Conservation (phyloP, 352 stramenopile species). For the Pythium sp. region DNA sequence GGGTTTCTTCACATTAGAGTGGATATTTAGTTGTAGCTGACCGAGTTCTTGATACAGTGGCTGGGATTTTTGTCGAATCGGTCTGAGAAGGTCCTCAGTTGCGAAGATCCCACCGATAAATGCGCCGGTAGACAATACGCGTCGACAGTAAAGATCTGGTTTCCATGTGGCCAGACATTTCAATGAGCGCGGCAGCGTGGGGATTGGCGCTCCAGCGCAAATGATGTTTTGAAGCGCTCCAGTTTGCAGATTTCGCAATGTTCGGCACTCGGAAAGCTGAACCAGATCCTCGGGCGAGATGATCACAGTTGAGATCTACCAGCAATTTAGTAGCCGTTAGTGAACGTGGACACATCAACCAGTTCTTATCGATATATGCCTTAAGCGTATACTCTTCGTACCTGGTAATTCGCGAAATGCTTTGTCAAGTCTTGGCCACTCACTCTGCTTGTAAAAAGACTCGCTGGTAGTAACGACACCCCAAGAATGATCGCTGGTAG, state of each 20-base stretch:
- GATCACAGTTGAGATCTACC: constrained; percentile 12
- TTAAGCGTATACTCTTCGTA: neutral
- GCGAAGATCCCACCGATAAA: constrained; percentile 7
- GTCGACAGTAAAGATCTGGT: constrained; percentile 1
- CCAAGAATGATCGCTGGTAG: constrained; percentile 13
- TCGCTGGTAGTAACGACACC: constrained; percentile 14
- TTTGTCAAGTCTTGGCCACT: neutral
- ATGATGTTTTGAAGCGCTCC: constrained; percentile 6
- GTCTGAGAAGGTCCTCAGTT: constrained; percentile 12
- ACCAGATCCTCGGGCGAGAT: neutral
- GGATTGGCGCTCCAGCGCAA: constrained; percentile 8
- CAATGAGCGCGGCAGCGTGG: constrained; percentile 10
- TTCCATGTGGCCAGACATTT: constrained; percentile 13
- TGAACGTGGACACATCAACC: neutral
- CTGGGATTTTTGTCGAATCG: constrained; percentile 9
- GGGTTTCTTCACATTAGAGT: neutral
- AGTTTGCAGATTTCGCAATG: constrained; percentile 11
- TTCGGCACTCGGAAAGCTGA: constrained; percentile 14
- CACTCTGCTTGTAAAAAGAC: neutral
- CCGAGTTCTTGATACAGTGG: constrained; percentile 14
- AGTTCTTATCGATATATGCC: neutral
- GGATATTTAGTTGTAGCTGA: constrained; percentile 1
- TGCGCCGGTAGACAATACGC: neutral
- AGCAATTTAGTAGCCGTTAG: neutral
- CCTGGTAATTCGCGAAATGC: constrained; percentile 14